phyloP scores from a whole-genome alignment of 192 early-diverging fungal species.

The Coemansia sp. region DNA sequence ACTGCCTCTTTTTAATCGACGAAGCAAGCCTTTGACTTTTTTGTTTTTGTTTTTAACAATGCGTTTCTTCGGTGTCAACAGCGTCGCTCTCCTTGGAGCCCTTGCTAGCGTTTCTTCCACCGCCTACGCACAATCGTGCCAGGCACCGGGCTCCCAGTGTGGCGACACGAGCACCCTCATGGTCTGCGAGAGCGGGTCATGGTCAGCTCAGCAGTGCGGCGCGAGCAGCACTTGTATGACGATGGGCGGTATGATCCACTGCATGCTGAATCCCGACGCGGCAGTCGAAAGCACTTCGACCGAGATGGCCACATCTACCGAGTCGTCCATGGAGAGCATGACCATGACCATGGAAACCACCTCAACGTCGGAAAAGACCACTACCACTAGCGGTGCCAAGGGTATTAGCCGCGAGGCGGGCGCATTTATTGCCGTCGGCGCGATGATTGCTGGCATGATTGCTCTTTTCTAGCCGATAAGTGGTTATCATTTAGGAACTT shows the following conservation, averaged over 20 bases:
- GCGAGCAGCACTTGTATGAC: conserved; percentile 46
- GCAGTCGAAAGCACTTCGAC: conserved; percentile 4
- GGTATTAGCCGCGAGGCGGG: conserved; percentile 12
- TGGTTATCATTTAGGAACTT: background rate
- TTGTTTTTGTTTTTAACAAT: background rate
- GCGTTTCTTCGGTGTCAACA: conserved; percentile 16
- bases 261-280: conserved; percentile 43
- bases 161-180: conserved; percentile 19
- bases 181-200: conserved; percentile 24
- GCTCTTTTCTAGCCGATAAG: conserved; percentile 24
- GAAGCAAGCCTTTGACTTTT: background rate
- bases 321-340: conserved; percentile 6
- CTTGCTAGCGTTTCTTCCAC: conserved; percentile 3
- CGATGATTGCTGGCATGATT: conserved; percentile 22
- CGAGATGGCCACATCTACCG: conserved; percentile 6
- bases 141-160: conserved; percentile 20
- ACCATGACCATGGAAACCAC: background rate
- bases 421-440: conserved; percentile 21
- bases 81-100: conserved; percentile 18
- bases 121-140: conserved; percentile 25
- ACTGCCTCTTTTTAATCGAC: background rate
- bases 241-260: conserved; percentile 50
- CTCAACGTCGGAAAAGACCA: background rate
- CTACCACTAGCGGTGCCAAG: conserved; percentile 14
- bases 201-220: conserved; percentile 23